Conservation (phyloP, 2,329 filamentous ascomycete species). For the Chalara sp. region DNA sequence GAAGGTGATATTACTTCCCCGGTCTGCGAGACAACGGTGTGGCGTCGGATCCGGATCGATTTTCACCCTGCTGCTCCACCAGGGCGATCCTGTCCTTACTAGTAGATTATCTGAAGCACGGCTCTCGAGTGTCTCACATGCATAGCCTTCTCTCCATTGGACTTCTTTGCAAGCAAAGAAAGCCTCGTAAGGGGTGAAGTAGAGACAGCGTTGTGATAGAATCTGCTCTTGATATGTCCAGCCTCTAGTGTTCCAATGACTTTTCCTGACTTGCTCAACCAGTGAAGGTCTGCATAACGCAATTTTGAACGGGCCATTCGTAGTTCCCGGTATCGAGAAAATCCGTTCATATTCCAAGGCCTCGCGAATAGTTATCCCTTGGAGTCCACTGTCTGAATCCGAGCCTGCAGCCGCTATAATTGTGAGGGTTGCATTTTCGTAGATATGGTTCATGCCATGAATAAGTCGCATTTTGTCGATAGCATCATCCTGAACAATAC, state of each 20-base stretch:
- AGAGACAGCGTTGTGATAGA: background rate
- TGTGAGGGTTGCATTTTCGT: slow-evolving; percentile 13
- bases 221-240: background rate
- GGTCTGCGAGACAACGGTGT: background rate
- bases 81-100: background rate
- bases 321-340: background rate
- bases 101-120: background rate
- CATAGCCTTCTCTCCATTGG: background rate
- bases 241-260: background rate
- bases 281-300: background rate
- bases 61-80: background rate
- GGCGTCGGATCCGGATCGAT: background rate
- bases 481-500: slow-evolving; percentile 6
- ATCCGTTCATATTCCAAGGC: background rate
- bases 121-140: background rate
- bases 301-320: background rate
- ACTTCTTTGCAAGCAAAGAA: background rate
- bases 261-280: background rate
- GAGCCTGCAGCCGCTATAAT: slow-evolving; percentile 15
- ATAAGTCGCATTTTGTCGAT: slow-evolving; percentile 8
- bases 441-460: slow-evolving; percentile 17
- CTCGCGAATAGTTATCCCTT: background rate
- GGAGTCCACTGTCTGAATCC: slow-evolving; percentile 13
- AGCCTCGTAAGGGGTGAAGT: background rate
- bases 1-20: background rate